Evolutionary conservation across 148 eudicot species (phyloP), one percentile per base, ranked within the genome.

Genomic region (Heliosperma pusillum): DNA sequence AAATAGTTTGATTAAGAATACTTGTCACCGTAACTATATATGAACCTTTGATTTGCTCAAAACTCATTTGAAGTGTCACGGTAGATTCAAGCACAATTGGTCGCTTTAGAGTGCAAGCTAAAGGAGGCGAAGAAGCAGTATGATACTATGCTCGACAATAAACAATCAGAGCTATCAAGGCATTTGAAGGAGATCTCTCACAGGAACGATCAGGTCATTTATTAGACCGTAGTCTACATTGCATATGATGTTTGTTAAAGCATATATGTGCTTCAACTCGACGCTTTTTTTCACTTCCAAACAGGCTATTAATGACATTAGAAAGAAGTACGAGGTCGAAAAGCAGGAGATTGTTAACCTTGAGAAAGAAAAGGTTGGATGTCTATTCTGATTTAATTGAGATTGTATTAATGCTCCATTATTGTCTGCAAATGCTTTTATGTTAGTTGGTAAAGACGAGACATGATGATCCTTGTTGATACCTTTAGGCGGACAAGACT

Each of bases 301-400:
- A 85, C 83, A 95, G 98, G 98, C 97, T 71, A 90, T 95, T 66
- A 95, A 88, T 86, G 97, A 95, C 66, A 95, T 95, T 65, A 86
- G 90, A 76, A 92, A 86, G 84, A 92, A 85, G 88, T 90, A 86
- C 74, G 97, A 90, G 79, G 87, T 82, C 74, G 97, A 95, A 77
- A 95, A 92, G 87, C 89, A 85, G 85, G 97, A 90, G 71, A 85
- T 87, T 57, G 72, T 90, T 73, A 88, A 78, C 69, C 63, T 79
- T 77, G 99, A 92, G 87, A 92, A 89, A 83, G 94, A 90, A 82
- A 92, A 95, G 99, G 99, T 92, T 70, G 56, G 80, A 36, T 56
- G 24, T 30, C 73, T 75, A 15, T 75, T 60, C 71, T 5, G 6
- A 60, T 71, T 16, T 26, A 22, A 1, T 24, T n/a, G 44, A 63